Evolutionary conservation across 768 basidiomycete species (phyloP).

Genomic region (Lactarius tabidus): DNA sequence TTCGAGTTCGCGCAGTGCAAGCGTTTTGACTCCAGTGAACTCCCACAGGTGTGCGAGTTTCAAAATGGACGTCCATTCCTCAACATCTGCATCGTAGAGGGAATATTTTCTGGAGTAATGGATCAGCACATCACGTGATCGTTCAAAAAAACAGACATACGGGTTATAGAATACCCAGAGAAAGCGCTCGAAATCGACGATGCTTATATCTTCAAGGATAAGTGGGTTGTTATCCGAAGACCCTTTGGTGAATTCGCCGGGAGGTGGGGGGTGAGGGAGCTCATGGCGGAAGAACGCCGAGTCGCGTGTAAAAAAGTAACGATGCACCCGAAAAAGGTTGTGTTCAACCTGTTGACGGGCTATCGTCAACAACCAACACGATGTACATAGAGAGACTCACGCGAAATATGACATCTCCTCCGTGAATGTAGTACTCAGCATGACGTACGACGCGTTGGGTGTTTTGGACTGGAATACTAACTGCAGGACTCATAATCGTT

Average conservation of each 20-base stretch:
- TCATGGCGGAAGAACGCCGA: conserved; percentile 35
- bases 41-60: conserved; percentile 51
- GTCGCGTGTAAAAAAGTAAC: conserved; percentile 61
- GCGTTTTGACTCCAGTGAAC: conserved; percentile 48
- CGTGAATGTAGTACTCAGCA: conserved; percentile 26
- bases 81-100: conserved; percentile 45
- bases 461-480: background rate
- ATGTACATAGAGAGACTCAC: conserved; percentile 17
- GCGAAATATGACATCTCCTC: conserved; percentile 27
- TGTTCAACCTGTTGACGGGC: conserved; percentile 47
- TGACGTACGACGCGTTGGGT: conserved; percentile 30
- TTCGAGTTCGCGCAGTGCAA: conserved; percentile 52
- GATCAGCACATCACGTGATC: background rate
- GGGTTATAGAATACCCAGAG: conserved; percentile 62
- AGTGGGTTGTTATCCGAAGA: conserved; percentile 30
- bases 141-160: conserved; percentile 39
- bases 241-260: conserved; percentile 28
- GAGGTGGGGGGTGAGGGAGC: conserved; percentile 27
- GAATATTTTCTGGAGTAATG: conserved; percentile 46
- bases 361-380: background rate
- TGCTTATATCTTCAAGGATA: conserved; percentile 40
- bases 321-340: conserved; percentile 54
- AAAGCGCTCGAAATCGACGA: conserved; percentile 50
- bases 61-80: conserved; percentile 55
- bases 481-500: conserved; percentile 17